Base-by-base conservation (phyloP, 352 stramenopile genomes). In the Pythium guiyangense region DNA sequence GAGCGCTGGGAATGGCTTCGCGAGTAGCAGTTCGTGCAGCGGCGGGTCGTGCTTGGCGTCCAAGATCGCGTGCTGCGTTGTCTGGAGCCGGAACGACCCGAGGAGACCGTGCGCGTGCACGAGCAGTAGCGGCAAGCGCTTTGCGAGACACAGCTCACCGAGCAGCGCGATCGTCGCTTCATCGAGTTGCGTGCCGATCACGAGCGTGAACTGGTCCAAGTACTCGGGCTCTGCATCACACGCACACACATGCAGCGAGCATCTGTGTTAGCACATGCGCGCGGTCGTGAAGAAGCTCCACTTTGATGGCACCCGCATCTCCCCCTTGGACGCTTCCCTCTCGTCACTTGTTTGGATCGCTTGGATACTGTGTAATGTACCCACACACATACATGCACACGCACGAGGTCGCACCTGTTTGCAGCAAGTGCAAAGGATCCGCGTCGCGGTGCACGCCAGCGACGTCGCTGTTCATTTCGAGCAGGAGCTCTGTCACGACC, bases 391-490 rank as follows among this genome's bases (percentile, higher is more conserved):
- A 1, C 43, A 22, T 17, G 27, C 6, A 29, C 20, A 22, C 18
- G 2, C 43, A 37, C 4, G 46, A 22, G 6, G 6, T 17, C 39
- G 17, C 37, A 73, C 71, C 62, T 26, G 70, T 52, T 26, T 70
- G 55, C 27, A 96, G 54, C 37, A 96, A 58, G 2, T 77, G 62
- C n/a, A 67, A 54, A 12, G 77, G 57, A 57, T 69, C 63, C 18
- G 88, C 78, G 45, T 77, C 64, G 18, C 72, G 72, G 20, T 70
- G 65, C 3, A 42, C 53, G 22, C 90, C 91, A n/a, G 72, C 61
- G 40, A 97, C 90, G 49, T 99, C 97, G 8, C 79, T 60, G 77
- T 99, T 99, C 71, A 99, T 90, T 77, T 99, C 96, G 12, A 88
- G 71, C 35, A 99, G 72, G 34, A 94, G 66, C 50, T 96, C 65